Evolutionary conservation across 169 alveolate genomes (phyloP), one percentile per base, ranked within the genome.

Genomic region (Plasmodium coatneyi): DNA sequence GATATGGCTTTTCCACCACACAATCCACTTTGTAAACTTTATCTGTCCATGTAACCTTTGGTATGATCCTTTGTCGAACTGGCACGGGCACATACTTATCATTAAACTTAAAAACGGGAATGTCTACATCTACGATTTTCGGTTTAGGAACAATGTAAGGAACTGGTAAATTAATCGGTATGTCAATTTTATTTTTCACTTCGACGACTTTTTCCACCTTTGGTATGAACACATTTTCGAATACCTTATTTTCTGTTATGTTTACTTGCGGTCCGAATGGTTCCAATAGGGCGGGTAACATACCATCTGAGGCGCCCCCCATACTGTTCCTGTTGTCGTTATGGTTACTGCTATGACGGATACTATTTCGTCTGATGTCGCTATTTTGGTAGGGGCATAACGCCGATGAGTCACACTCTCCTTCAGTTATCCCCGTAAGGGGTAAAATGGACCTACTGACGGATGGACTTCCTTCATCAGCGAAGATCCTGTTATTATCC

Each of bases 141-240:
- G 96, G 96, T 80, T 95, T 95, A 25, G 96, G 96, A 39, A 95
- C 96, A 86, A 95, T 95, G 81, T 95, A 95, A 28, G 96, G 96
- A 14, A 95, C 93, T 39, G 96, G 96, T 78, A 95, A 43, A 32
- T 87, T 79, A 14, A 87, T 87, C 46, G 93, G 93, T 78, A 87
- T 87, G 70, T 87, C 93, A 52, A 87, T 87, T 87, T 87, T 49
- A 22, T 87, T 87, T 76, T 76, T 76, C 28, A 87, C 36, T 87
- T 87, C 93, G 25, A 87, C 86, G 32, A 87, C 89, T 87, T 87
- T 87, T 76, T 87, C 93, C 32, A 87, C 93, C 43, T 87, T 87
- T 9, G 93, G 93, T 43, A 87, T 30, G 46, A 87, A 79, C 49
- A 87, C 80, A 46, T 87, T 79, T 78, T 87, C 93, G 19, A 87